Conservation (phyloP, 805 yeast species). For the Candida odintsovae region DNA sequence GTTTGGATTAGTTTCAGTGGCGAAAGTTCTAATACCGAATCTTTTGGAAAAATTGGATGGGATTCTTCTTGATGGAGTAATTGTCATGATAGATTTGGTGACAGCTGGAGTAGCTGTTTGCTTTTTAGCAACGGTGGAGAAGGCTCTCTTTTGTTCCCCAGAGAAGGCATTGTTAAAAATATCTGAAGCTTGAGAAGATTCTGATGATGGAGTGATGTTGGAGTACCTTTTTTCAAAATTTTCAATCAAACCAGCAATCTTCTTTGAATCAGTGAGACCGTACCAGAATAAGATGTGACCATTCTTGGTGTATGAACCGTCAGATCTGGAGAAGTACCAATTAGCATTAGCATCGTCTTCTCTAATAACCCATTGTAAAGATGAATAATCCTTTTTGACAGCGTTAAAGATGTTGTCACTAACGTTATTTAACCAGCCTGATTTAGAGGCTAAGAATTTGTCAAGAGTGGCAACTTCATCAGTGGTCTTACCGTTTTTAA, state of each 20-base stretch:
- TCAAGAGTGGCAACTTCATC: constrained; percentile 62
- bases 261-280: constrained; percentile 63
- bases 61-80: constrained; percentile 20
- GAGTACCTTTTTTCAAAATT: constrained; percentile 37
- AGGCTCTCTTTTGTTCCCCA: constrained; percentile 37
- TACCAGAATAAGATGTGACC: constrained; percentile 95
- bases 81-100: background rate
- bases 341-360: constrained; percentile 88
- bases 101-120: background rate
- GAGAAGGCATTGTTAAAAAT: constrained; percentile 34
- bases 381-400: constrained; percentile 63
- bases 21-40: constrained; percentile 25
- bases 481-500: constrained; percentile 38
- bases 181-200: constrained; percentile 31
- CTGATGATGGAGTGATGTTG: constrained; percentile 28
- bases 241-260: constrained; percentile 58
- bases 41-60: constrained; percentile 22
- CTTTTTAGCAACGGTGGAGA: constrained; percentile 30
- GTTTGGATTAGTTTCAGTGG: constrained; percentile 50
- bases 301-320: constrained; percentile 86
- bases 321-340: constrained; percentile 90
- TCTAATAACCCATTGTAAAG: constrained; percentile 81
- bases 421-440: constrained; percentile 97
- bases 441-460: constrained; percentile 78
- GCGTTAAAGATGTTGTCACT: constrained; percentile 90